A percentile compares a stretch with the other conserved stretches of the same genome.
These are phyloP conservation scores for Blastocystis sp. DNA, from an alignment of 352 stramenopile species.

Conservation along the genomic window DNA sequence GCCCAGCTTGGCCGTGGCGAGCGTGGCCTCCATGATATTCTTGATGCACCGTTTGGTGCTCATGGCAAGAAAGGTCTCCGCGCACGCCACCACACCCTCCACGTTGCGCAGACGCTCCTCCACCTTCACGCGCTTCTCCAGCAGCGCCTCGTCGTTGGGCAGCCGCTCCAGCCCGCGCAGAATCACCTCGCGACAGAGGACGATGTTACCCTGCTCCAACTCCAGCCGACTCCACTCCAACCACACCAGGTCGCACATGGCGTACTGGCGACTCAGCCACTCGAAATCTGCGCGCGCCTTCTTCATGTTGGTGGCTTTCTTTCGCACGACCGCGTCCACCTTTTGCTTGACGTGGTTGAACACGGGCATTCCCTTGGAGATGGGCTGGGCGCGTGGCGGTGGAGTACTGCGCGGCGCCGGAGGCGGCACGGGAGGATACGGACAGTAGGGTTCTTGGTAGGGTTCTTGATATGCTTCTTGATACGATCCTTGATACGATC, in stretches of 20 bases:
- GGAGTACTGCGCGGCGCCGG: neutral
- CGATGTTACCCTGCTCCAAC: conserved; percentile 18
- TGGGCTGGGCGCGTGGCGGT: neutral
- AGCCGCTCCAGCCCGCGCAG: conserved; percentile 14
- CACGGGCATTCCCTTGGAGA: neutral
- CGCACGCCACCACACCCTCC: neutral
- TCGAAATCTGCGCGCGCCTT: neutral
- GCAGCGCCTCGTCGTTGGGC: conserved; percentile 2
- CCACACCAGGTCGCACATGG: conserved; percentile 15
- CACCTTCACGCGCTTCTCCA: conserved; percentile 1
- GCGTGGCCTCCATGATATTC: conserved; percentile 27
- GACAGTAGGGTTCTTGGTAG: neutral
- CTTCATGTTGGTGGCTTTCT: neutral
- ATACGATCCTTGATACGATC: no score
- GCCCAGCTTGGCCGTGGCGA: conserved; percentile 39
- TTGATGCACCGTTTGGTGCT: conserved; percentile 30
- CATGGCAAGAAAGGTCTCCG: neutral
- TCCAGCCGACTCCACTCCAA: conserved; percentile 27
- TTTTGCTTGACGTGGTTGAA: conserved; percentile 33
- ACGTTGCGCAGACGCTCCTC: conserved; percentile 24
- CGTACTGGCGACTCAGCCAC: neutral
- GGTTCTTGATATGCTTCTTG: neutral
- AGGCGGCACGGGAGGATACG: neutral
- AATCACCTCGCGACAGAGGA: neutral
- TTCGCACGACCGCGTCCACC: neutral